phyloP scores from a whole-genome alignment of 495 filamentous ascomycete genomes.

The Hypoxylon perforatum region DNA sequence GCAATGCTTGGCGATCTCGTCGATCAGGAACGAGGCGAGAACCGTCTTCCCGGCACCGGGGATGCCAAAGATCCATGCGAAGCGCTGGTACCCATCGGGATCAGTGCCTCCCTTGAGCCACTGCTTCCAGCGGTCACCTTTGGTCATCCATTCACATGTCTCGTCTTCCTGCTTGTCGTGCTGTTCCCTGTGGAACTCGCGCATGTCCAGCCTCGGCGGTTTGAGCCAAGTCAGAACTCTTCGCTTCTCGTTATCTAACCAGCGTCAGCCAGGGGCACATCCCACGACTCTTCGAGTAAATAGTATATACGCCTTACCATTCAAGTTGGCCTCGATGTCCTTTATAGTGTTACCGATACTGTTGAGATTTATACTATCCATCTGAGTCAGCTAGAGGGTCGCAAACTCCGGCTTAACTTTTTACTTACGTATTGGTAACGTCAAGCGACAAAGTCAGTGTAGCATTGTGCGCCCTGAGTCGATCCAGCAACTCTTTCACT shows the following conservation, averaged over 20 bases:
- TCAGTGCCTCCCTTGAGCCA: constrained; percentile 28
- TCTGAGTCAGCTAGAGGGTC: constrained; percentile 5
- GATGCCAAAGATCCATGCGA: constrained; percentile 55
- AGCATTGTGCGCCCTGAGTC: constrained; percentile 18
- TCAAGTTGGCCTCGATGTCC: constrained; percentile 23
- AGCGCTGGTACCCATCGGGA: constrained; percentile 21
- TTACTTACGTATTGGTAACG: constrained; percentile 22
- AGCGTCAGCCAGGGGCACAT: not conserved
- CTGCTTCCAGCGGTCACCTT: constrained; percentile 16
- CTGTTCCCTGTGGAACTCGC: constrained; percentile 34
- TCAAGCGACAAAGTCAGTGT: constrained; percentile 19
- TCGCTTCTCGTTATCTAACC: constrained; percentile 24
- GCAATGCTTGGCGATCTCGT: constrained; percentile 37
- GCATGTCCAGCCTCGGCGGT: constrained; percentile 30
- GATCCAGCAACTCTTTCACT: constrained; percentile 24
- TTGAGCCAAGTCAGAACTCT: constrained; percentile 25
- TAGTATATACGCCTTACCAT: constrained; percentile 19
- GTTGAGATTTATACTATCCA: constrained; percentile 26
- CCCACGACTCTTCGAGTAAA: not conserved
- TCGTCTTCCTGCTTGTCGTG: constrained; percentile 35
- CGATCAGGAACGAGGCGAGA: constrained; percentile 48
- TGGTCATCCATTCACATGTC: constrained; percentile 40
- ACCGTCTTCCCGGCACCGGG: constrained; percentile 58
- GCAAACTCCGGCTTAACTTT: not conserved
- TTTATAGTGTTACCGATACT: constrained; percentile 9